These are phyloP conservation scores for Stramenopiles sp. DNA, from an alignment of 352 stramenopile species.

Conservation along the genomic window DNA sequence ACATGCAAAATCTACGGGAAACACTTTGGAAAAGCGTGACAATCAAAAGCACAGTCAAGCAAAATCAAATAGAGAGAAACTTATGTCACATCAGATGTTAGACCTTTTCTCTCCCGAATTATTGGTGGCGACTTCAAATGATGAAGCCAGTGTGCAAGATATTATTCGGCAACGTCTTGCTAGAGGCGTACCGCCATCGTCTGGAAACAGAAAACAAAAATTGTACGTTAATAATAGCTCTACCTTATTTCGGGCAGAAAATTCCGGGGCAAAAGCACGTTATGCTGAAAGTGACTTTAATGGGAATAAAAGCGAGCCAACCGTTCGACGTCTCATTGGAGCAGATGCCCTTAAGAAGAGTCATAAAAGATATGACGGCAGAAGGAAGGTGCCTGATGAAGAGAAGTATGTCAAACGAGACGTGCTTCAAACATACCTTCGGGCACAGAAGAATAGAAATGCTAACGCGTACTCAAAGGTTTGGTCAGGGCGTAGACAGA, in stretches of 20 bases:
- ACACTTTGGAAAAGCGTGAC: no score
- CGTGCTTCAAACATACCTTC: neutral
- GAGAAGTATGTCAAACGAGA: neutral
- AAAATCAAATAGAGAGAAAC: neutral
- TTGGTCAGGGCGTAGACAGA: slow-evolving; percentile 9
- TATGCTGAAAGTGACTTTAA: neutral
- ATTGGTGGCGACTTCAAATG: slow-evolving; percentile 8
- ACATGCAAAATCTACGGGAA: no score
- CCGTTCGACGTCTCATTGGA: slow-evolving; percentile 3
- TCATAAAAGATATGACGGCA: neutral
- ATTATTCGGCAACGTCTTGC: neutral
- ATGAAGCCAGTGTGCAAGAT: neutral
- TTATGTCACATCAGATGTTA: neutral
- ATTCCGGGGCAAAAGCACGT: neutral
- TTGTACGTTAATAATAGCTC: neutral
- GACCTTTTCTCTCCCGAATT: neutral
- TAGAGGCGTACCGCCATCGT: neutral
- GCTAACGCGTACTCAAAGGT: no score
- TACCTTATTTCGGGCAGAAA: neutral
- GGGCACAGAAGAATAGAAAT: neutral
- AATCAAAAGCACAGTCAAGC: neutral
- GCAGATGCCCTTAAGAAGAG: neutral
- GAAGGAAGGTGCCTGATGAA: neutral
- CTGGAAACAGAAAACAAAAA: neutral
- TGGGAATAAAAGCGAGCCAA: neutral